These are phyloP conservation scores for Lactuca sativa DNA, from an alignment of 129 eudicot genomes.

Conservation along the genomic window DNA sequence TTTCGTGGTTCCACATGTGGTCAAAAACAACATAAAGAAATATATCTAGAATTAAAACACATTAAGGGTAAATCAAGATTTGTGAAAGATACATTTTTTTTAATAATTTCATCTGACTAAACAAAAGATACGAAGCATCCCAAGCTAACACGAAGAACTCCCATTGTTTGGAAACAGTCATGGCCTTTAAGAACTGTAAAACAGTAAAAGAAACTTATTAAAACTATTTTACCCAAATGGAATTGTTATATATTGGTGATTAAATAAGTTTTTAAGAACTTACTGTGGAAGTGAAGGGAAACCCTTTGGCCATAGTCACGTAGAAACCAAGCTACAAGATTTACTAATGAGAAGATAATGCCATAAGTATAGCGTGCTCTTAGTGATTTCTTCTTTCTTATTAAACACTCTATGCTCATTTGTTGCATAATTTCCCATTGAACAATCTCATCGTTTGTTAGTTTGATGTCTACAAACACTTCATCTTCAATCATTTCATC, in stretches of 20 bases:
- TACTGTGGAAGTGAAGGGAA: constrained; percentile 61
- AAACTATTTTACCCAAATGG: background rate
- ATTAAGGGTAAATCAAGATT: constrained; percentile 47
- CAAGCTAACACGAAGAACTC: constrained; percentile 90
- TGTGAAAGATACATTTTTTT: background rate
- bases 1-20: constrained; percentile 67
- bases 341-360: constrained; percentile 65
- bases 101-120: background rate
- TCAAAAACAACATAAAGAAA: constrained; percentile 72
- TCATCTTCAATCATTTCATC: constrained; percentile 30
- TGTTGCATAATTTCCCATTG: constrained; percentile 47
- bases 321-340: constrained; percentile 80
- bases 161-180: constrained; percentile 77
- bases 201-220: background rate
- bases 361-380: constrained; percentile 88
- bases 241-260: constrained; percentile 2
- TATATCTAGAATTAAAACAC: constrained; percentile 48
- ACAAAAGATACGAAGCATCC: constrained; percentile 90
- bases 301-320: constrained; percentile 79
- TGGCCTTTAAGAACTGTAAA: constrained; percentile 62
- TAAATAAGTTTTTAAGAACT: constrained; percentile 21
- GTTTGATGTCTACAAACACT: constrained; percentile 36
- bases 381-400: constrained; percentile 48
- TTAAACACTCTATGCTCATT: constrained; percentile 42
- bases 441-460: constrained; percentile 42